These are phyloP conservation scores for Calonectria multiphialidica DNA, from an alignment of 2,329 filamentous ascomycete genomes.

Conservation along the genomic window DNA sequence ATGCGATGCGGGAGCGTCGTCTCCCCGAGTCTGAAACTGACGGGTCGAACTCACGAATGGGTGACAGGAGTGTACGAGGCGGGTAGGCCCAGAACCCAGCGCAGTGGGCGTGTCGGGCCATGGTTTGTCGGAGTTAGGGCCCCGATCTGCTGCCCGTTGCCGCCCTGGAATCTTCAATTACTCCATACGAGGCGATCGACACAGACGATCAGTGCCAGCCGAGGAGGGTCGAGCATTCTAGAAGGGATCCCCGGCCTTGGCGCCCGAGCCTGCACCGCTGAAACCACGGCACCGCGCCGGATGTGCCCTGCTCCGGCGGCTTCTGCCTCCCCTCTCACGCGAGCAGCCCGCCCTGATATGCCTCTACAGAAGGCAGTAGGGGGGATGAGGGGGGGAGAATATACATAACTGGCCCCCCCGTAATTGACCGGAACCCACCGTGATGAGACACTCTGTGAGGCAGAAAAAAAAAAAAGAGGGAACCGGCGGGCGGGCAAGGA, in stretches of 20 bases:
- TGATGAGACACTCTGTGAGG: background rate
- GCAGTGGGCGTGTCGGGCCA: background rate
- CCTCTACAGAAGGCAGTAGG: too few relatives aligned
- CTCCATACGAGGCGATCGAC: slow-evolving; percentile 6
- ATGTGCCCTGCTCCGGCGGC: background rate
- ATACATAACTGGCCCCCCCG: background rate
- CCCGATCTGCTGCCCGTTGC: slow-evolving; percentile 6
- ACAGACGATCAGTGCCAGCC: slow-evolving; percentile 5
- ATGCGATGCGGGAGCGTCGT: background rate
- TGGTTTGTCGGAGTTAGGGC: slow-evolving; percentile 20
- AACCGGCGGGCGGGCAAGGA: background rate
- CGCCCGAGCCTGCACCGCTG: background rate
- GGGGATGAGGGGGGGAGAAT: background rate
- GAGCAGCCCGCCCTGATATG: background rate
- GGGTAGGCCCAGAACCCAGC: background rate
- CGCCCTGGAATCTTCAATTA: slow-evolving; percentile 1
- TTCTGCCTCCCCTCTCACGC: background rate
- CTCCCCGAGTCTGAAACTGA: slow-evolving; percentile 18
- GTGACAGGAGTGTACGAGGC: background rate
- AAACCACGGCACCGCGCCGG: background rate
- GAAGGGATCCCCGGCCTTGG: slow-evolving; percentile 8
- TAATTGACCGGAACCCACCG: background rate
- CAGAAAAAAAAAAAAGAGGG: background rate
- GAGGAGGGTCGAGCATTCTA: background rate
- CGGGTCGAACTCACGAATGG: background rate